Conservation (phyloP, 2,329 filamentous ascomycete genomes). For the Cucurbitaria berberidis region DNA sequence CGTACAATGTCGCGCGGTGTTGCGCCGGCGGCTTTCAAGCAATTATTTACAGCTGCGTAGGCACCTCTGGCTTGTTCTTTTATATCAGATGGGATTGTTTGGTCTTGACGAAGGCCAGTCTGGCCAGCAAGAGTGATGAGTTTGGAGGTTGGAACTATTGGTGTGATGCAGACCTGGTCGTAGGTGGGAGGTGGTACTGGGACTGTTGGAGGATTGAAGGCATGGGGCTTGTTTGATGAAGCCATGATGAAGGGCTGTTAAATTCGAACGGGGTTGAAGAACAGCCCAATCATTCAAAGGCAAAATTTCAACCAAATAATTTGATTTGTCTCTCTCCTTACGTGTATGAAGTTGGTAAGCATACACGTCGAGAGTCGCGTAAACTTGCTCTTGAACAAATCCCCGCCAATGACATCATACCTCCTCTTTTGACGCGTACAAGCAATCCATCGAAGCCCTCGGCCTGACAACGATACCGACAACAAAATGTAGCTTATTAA, state of each 20-base stretch:
- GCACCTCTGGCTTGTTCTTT: conserved; percentile 37
- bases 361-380: conserved; percentile 8
- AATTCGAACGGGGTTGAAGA: too few relatives aligned
- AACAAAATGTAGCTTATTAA: conserved; percentile 7
- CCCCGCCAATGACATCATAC: not conserved
- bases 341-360: not conserved
- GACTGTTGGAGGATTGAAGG: conserved; percentile 39
- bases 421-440: not conserved
- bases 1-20: conserved; percentile 41
- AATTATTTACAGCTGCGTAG: conserved; percentile 35
- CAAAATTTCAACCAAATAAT: too few relatives aligned
- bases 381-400: not conserved
- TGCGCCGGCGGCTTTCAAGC: conserved; percentile 37
- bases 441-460: not conserved
- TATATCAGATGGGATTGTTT: conserved; percentile 20
- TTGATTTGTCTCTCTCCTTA: too few relatives aligned
- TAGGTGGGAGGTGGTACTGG: conserved; percentile 38
- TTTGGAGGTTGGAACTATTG: conserved; percentile 34
- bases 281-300: too few relatives aligned
- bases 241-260: conserved; percentile 8
- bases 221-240: conserved; percentile 31
- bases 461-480: not conserved
- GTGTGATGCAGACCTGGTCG: conserved; percentile 39
- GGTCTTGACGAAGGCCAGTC: conserved; percentile 27
- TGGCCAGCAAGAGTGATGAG: conserved; percentile 45